Conservation (phyloP, 139 green algal species). For the Chlorella sorokiniana region DNA sequence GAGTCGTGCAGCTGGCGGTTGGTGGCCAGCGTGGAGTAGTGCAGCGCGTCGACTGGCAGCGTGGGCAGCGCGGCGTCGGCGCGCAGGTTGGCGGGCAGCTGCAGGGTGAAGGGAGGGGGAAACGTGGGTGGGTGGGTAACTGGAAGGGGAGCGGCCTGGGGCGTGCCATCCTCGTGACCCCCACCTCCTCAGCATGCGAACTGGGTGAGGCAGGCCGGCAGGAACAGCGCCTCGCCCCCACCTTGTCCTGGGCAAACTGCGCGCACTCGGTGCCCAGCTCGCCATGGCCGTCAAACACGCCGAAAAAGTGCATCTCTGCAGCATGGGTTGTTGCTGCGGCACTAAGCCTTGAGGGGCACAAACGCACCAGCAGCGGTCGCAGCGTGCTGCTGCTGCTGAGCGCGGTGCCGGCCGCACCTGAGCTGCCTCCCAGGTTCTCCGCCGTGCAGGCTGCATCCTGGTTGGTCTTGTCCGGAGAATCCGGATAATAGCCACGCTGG, state of each 20-base stretch:
- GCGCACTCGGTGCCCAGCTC: slow-evolving; percentile 72
- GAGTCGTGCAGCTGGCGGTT: slow-evolving; percentile 82
- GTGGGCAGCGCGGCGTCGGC: slow-evolving; percentile 34
- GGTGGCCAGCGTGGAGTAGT: slow-evolving; percentile 69
- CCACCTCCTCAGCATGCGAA: neutral
- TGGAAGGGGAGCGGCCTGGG: neutral
- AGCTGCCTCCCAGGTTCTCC: slow-evolving; percentile 66
- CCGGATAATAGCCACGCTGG: slow-evolving; percentile 91
- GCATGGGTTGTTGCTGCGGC: too few species aligned
- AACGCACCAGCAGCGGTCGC: slow-evolving; percentile 61
- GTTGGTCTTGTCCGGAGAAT: slow-evolving; percentile 85
- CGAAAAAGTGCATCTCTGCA: slow-evolving; percentile 55
- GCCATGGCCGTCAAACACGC: slow-evolving; percentile 92
- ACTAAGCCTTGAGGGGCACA: neutral
- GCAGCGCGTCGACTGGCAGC: slow-evolving; percentile 44
- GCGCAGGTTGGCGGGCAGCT: slow-evolving; percentile 56
- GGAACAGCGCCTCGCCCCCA: slow-evolving; percentile 10
- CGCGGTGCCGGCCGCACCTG: slow-evolving; percentile 18
- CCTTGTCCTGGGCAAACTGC: slow-evolving; percentile 81
- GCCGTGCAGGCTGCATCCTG: slow-evolving; percentile 84
- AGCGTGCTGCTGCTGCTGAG: too few species aligned
- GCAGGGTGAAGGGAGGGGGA: neutral
- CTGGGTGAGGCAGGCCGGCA: neutral
- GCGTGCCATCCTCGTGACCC: neutral
- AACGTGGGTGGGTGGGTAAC: neutral